Evolutionary conservation across 306 rosid species (phyloP), one percentile per base, ranked within the genome.

Genomic region (Malus sylvestris): DNA sequence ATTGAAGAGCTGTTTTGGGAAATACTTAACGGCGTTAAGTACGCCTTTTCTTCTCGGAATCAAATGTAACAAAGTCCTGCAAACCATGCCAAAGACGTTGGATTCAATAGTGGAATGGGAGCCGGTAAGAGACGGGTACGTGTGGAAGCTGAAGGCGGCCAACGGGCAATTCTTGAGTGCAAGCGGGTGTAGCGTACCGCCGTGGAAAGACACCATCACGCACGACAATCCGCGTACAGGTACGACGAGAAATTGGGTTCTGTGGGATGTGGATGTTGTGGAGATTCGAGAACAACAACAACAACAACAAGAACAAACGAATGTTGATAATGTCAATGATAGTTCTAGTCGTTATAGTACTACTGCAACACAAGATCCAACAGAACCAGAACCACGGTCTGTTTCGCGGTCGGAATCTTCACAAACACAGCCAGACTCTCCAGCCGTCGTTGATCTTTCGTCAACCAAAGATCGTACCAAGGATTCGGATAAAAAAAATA

Each of bases 1-100:
- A n/a, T 73, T 85, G 23, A 79, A 32, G 79, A 81, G 86, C 81
- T 85, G 85, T 77, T 68, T 58, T 51, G 83, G 86, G 29, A 81
- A 78, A 66, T 85, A 85, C 76, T 84, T 85, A 30, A 66, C 76
- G 8, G 88, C 85, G 62, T 70, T 78, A 13, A 80, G 73, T 15
- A 72, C 57, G 57, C 52, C 71, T 0, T 77, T 60, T 20, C 59
- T 63, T 20, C 74, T 85, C 4, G 79, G 83, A n/a, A 76, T 70
- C 53, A 80, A 82, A 33, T 64, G 86, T 10, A 79, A 81, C 49
- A 79, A 62, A 51, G 83, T 85, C 15, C 16, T 75, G 51, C 87
- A 74, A 62, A 71, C 68, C 19, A 32, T 40, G 53, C 75, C 46
- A 0, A 13, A 73, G 66, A 71, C 51, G 40, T 63, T 44, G 67